A percentile compares a stretch with the other conserved stretches of the same genome.
phyloP scores from a whole-genome alignment of 768 basidiomycete species.

The Wakefieldia striispora region DNA sequence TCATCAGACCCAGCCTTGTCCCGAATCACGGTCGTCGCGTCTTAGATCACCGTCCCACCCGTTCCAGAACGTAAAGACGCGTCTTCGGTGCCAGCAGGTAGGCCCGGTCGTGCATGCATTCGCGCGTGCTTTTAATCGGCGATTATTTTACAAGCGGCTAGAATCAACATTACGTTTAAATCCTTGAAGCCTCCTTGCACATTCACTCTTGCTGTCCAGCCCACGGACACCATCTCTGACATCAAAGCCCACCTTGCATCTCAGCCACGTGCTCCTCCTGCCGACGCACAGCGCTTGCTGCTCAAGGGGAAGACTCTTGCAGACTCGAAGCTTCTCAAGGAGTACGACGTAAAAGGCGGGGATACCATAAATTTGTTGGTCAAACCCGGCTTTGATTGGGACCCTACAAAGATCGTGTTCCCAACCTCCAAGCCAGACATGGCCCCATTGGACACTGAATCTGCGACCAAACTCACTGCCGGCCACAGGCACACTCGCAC shows the following conservation, averaged over 20 bases:
- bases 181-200: conserved; percentile 84
- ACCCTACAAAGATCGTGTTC: conserved; percentile 42
- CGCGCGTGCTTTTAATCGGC: conserved; percentile 11
- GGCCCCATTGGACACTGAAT: conserved; percentile 16
- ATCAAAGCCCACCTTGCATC: conserved; percentile 77
- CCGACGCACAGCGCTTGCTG: conserved; percentile 80
- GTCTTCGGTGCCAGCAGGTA: conserved; percentile 33
- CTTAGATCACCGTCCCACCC: conserved; percentile 57
- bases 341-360: conserved; percentile 81
- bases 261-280: conserved; percentile 67
- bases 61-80: conserved; percentile 52
- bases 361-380: conserved; percentile 85
- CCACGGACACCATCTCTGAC: conserved; percentile 77
- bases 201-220: conserved; percentile 68
- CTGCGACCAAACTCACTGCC: conserved; percentile 28
- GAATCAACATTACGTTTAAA: conserved; percentile 78
- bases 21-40: conserved; percentile 5
- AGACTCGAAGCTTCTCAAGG: conserved; percentile 85
- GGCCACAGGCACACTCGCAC: conserved; percentile 57
- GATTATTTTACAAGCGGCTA: conserved; percentile 9
- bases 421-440: conserved; percentile 24
- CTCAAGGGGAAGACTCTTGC: conserved; percentile 93
- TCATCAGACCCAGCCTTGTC: not conserved
- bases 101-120: conserved; percentile 1
- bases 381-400: conserved; percentile 72